Conservation (phyloP, 129 eudicot species). For the Sambucus nigra region DNA sequence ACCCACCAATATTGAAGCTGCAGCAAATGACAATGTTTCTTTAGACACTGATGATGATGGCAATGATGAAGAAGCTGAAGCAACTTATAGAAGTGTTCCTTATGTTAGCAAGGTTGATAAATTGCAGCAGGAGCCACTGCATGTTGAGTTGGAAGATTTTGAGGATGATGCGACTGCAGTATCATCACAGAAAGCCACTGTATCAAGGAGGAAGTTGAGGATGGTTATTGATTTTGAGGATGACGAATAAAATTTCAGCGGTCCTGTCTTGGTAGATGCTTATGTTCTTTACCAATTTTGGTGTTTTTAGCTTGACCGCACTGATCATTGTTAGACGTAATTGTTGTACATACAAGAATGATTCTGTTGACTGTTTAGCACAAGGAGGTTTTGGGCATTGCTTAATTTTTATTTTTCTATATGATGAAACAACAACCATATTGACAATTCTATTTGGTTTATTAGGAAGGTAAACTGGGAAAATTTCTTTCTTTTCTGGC, state of each 20-base stretch:
- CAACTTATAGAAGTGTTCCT: slow-evolving; percentile 8
- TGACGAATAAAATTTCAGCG: slow-evolving; percentile 2
- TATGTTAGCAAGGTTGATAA: slow-evolving; percentile 14
- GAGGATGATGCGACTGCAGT: slow-evolving; percentile 20
- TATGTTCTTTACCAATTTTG: neutral
- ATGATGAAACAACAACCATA: no score
- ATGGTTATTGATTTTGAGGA: slow-evolving; percentile 53
- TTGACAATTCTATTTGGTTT: no score
- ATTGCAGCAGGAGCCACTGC: slow-evolving; percentile 27
- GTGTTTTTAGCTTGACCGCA: neutral
- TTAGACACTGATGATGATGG: slow-evolving; percentile 5
- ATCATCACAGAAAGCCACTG: slow-evolving; percentile 14
- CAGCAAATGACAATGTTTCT: slow-evolving; percentile 6
- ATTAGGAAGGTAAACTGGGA: no score
- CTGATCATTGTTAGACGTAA: neutral
- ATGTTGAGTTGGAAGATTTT: slow-evolving; percentile 39
- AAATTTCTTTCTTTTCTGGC: no score
- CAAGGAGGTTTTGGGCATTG: no score
- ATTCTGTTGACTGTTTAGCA: no score
- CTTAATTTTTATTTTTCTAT: no score
- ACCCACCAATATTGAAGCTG: slow-evolving; percentile 15
- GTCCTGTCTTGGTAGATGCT: neutral
- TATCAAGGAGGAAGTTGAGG: slow-evolving; percentile 52
- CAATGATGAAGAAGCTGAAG: slow-evolving; percentile 16
- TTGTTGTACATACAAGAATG: neutral